Evolutionary conservation across 768 basidiomycete species (phyloP).

Genomic region (Scleroderma bovista): DNA sequence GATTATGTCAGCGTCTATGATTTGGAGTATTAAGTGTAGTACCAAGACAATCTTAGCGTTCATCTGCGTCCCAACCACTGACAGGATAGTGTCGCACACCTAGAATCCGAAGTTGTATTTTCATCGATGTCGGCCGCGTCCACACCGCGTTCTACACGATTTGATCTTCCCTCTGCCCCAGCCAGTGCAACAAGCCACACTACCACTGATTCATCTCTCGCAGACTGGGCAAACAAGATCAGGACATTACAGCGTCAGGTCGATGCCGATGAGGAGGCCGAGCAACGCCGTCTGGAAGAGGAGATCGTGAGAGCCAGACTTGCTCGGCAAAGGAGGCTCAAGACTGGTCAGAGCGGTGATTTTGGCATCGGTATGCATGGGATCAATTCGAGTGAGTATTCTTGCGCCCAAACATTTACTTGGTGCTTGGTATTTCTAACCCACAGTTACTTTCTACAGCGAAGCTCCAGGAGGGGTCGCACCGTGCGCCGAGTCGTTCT

Average conservation of each 20-base stretch:
- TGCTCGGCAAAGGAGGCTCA: constrained; percentile 38
- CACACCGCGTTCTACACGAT: constrained; percentile 25
- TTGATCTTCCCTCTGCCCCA: constrained; percentile 36
- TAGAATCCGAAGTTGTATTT: background rate
- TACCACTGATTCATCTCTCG: constrained; percentile 54
- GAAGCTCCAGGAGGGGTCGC: constrained; percentile 15
- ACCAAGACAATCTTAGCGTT: too few relatives aligned
- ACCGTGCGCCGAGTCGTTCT: background rate
- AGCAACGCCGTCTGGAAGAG: constrained; percentile 60
- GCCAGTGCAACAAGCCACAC: constrained; percentile 2
- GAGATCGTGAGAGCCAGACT: constrained; percentile 46
- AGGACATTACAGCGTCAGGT: constrained; percentile 76
- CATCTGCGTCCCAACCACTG: too few relatives aligned
- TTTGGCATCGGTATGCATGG: constrained; percentile 35
- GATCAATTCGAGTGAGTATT: constrained; percentile 28
- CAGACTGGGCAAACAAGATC: constrained; percentile 80
- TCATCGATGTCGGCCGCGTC: constrained; percentile 24
- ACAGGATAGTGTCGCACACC: too few relatives aligned
- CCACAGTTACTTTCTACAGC: constrained; percentile 10
- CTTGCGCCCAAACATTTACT: background rate
- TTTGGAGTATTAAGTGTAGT: too few relatives aligned
- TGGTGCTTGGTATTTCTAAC: background rate
- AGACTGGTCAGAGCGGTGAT: constrained; percentile 30
- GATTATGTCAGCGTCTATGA: constrained; percentile 18
- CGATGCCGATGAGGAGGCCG: constrained; percentile 75